phyloP scores from a whole-genome alignment of 768 basidiomycete genomes.

The Harrya chromipes region DNA sequence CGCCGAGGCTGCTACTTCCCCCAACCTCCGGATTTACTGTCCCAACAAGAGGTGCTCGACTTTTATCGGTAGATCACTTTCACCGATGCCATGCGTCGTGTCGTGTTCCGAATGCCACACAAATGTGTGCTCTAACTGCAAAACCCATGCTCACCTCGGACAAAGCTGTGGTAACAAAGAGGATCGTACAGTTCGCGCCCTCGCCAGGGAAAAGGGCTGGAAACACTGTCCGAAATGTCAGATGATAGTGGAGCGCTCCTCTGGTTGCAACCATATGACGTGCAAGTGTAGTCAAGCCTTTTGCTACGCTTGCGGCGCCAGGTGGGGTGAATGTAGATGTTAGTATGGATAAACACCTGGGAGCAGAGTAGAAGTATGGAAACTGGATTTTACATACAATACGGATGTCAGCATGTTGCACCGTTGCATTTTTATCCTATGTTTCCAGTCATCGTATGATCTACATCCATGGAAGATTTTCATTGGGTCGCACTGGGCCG shows the following conservation, averaged over 20 bases:
- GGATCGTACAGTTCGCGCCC: conserved; percentile 39
- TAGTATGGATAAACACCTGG: too few species aligned
- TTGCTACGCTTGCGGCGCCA: conserved; percentile 22
- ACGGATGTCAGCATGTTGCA: too few species aligned
- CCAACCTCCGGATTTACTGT: conserved; percentile 48
- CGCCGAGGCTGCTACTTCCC: conserved; percentile 44
- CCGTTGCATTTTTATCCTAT: not conserved
- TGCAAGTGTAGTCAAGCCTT: conserved; percentile 43
- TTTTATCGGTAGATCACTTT: conserved; percentile 45
- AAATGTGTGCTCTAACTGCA: conserved; percentile 48
- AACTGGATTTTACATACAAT: not conserved
- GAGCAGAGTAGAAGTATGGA: not conserved
- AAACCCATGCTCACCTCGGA: conserved; percentile 39
- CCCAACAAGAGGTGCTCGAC: conserved; percentile 44
- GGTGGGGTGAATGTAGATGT: conserved; percentile 9
- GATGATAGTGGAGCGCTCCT: conserved; percentile 49
- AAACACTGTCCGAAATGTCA: conserved; percentile 60
- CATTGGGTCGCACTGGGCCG: too few species aligned
- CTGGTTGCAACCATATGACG: conserved; percentile 58
- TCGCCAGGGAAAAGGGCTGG: conserved; percentile 50
- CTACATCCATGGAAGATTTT: too few species aligned
- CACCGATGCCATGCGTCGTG: conserved; percentile 19
- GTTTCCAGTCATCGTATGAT: too few species aligned
- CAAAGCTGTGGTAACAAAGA: conserved; percentile 42
- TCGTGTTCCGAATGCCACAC: conserved; percentile 41